A percentile compares a stretch with the other conserved stretches of the same genome.
Evolutionary conservation across 306 rosid genomes (phyloP).

Genomic region (Vigna mungo): DNA sequence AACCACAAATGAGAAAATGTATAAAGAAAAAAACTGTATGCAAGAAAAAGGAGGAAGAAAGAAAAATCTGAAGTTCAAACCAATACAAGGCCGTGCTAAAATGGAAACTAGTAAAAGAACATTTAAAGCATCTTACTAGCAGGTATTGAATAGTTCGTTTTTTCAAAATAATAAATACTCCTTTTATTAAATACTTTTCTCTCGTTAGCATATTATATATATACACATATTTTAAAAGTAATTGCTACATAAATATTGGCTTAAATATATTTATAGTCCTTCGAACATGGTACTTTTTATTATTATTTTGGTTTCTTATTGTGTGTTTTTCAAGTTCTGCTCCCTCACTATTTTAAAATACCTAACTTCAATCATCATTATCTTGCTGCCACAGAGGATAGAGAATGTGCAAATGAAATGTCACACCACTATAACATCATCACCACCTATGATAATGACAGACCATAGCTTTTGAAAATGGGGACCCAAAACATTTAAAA

Average conservation of each 20-base stretch:
- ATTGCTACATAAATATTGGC: background rate
- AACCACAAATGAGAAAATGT: conserved; percentile 40
- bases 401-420: background rate
- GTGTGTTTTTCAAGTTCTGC: background rate
- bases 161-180: background rate
- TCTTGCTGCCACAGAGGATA: background rate
- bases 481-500: background rate
- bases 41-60: conserved; percentile 40
- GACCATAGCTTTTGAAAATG: background rate
- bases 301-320: background rate
- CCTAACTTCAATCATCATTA: background rate
- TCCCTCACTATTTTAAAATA: background rate
- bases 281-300: too few species aligned
- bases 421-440: background rate
- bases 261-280: background rate
- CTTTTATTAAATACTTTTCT: background rate
- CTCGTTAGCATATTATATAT: background rate
- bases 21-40: conserved; percentile 37
- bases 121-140: background rate
- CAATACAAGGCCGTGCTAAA: conserved; percentile 12
- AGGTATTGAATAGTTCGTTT: background rate
- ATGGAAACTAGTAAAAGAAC: background rate
- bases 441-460: background rate
- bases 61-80: conserved; percentile 23
- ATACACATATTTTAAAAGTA: background rate